These are phyloP conservation scores for Dicorynia guianensis DNA, from an alignment of 306 rosid genomes.

Conservation along the genomic window DNA sequence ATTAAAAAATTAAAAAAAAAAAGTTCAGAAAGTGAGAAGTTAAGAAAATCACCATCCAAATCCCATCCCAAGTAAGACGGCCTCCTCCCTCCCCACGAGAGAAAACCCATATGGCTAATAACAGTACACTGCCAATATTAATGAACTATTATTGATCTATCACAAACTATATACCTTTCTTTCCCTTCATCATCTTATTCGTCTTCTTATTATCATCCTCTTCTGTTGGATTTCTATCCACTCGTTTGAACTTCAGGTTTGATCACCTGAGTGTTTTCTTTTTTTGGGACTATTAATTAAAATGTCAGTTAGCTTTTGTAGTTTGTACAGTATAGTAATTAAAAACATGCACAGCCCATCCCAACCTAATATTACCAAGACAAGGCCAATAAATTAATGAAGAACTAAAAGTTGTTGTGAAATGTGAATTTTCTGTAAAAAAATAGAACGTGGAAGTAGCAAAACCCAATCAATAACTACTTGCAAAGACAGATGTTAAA, in stretches of 20 bases:
- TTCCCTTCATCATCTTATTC: neutral
- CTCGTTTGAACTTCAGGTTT: neutral
- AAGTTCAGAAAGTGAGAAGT: no score
- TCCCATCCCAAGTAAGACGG: no score
- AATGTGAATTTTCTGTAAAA: no score
- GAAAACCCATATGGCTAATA: neutral
- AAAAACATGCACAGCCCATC: neutral
- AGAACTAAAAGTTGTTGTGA: no score
- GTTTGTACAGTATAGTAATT: neutral
- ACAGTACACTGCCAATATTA: neutral
- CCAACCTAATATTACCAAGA: neutral
- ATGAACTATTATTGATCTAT: neutral
- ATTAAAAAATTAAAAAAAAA: no score
- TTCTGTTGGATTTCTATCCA: neutral
- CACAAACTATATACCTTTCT: no score
- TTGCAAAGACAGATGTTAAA: neutral
- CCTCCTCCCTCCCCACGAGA: no score
- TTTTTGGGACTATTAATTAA: no score
- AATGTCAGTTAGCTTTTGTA: no score
- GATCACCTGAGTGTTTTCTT: neutral
- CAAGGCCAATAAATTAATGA: neutral
- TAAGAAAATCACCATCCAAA: no score
- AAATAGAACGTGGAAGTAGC: no score
- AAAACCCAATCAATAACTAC: no score
- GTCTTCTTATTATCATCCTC: neutral